Conservation (phyloP, 768 basidiomycete genomes). For the Termitomyces sp. region DNA sequence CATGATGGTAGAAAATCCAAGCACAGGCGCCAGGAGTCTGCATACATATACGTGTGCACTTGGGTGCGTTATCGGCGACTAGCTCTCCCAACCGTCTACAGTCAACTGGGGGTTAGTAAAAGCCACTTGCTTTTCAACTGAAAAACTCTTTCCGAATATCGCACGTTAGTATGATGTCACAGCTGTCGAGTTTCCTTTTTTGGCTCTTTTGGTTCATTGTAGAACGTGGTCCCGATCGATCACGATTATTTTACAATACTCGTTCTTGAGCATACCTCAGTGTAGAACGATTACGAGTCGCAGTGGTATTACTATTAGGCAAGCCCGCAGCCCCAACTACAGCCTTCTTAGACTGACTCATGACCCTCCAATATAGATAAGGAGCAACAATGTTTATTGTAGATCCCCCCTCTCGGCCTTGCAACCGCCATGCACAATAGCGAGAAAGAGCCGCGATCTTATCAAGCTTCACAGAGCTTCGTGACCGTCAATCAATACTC, state of each 20-base stretch:
- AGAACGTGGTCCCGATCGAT: neutral
- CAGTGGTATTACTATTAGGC: constrained; percentile 3
- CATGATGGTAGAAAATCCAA: neutral
- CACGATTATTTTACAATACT: neutral
- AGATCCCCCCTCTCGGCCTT: neutral
- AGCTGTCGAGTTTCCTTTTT: neutral
- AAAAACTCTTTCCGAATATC: no score
- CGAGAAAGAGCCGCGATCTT: neutral
- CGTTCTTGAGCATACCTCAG: neutral
- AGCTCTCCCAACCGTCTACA: neutral
- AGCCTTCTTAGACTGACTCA: constrained; percentile 1
- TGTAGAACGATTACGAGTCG: neutral
- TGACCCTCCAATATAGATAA: neutral
- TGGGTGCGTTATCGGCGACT: neutral
- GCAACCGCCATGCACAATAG: neutral
- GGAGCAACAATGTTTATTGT: neutral
- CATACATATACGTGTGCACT: neutral
- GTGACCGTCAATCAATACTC: neutral
- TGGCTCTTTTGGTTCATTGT: neutral
- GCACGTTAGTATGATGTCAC: neutral
- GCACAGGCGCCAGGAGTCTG: no score
- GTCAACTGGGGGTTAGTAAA: neutral
- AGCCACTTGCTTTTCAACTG: no score
- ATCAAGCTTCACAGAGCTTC: neutral
- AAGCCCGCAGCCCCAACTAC: neutral